These are phyloP conservation scores for Priceomyces melissophilus DNA, from an alignment of 805 yeast species.

Conservation along the genomic window DNA sequence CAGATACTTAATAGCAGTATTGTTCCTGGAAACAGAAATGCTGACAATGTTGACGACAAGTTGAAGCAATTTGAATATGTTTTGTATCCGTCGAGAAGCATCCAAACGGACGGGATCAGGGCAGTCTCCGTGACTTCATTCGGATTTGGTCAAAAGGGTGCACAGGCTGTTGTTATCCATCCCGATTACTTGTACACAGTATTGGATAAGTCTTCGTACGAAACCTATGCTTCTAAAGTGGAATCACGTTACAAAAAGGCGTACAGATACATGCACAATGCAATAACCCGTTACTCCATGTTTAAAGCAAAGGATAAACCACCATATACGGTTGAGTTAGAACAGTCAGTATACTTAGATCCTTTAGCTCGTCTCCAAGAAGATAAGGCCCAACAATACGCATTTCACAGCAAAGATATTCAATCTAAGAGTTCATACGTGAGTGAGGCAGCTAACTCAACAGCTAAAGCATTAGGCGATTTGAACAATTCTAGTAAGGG, in stretches of 20 bases:
- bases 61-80: conserved; percentile 84
- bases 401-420: conserved; percentile 47
- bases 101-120: conserved; percentile 95
- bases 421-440: conserved; percentile 47
- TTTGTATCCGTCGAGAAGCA: conserved; percentile 88
- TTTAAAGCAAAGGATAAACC: conserved; percentile 91
- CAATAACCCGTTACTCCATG: conserved; percentile 85
- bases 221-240: conserved; percentile 68
- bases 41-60: conserved; percentile 87
- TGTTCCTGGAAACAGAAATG: conserved; percentile 98
- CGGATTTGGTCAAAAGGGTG: conserved; percentile 99
- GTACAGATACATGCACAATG: conserved; percentile 93
- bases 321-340: conserved; percentile 87
- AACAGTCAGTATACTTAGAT: conserved; percentile 88
- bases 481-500: conserved; percentile 60
- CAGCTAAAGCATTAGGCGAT: conserved; percentile 58
- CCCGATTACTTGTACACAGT: conserved; percentile 91
- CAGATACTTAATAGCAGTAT: conserved; percentile 90
- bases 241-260: conserved; percentile 80
- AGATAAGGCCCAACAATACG: conserved; percentile 34
- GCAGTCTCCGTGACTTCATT: conserved; percentile 96
- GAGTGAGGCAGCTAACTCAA: conserved; percentile 47
- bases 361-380: conserved; percentile 80
- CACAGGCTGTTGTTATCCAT: conserved; percentile 86
- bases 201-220: conserved; percentile 68